Evolutionary conservation across 2,329 filamentous ascomycete genomes (phyloP).

Genomic region (Cladosporium sp.): DNA sequence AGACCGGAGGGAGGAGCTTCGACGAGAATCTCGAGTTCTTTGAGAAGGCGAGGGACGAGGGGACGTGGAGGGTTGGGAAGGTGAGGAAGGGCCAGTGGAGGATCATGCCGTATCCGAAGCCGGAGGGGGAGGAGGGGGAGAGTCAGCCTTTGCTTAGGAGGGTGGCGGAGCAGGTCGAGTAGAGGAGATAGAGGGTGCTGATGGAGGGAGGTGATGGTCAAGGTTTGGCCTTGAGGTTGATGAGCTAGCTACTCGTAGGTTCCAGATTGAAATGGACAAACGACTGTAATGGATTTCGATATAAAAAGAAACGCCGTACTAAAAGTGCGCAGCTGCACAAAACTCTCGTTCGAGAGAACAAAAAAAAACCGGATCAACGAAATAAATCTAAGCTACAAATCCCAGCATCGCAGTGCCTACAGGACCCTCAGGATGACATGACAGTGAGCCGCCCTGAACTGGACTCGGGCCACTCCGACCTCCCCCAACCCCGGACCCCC

Average conservation of each 20-base stretch:
- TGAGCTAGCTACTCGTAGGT: background rate
- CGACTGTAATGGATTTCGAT: too few species aligned
- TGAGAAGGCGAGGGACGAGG: conserved; percentile 51
- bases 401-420: too few species aligned
- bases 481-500: too few species aligned
- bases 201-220: background rate
- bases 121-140: conserved; percentile 44
- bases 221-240: background rate
- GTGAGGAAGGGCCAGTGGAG: conserved; percentile 55
- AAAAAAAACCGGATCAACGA: too few species aligned
- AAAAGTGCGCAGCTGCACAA: too few species aligned
- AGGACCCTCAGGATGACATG: too few species aligned
- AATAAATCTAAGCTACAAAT: too few species aligned
- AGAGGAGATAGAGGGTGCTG: background rate
- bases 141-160: conserved; percentile 47
- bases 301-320: too few species aligned
- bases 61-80: conserved; percentile 55
- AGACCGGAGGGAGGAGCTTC: conserved; percentile 59
- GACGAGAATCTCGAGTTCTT: conserved; percentile 64
- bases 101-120: conserved; percentile 45
- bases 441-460: too few species aligned
- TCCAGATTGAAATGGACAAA: too few species aligned
- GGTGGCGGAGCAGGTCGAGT: conserved; percentile 43
- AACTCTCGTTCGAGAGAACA: too few species aligned
- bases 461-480: too few species aligned